Evolutionary conservation across 176 grass and related monocot species (phyloP).

Genomic region (Rhynchospora breviuscula): DNA sequence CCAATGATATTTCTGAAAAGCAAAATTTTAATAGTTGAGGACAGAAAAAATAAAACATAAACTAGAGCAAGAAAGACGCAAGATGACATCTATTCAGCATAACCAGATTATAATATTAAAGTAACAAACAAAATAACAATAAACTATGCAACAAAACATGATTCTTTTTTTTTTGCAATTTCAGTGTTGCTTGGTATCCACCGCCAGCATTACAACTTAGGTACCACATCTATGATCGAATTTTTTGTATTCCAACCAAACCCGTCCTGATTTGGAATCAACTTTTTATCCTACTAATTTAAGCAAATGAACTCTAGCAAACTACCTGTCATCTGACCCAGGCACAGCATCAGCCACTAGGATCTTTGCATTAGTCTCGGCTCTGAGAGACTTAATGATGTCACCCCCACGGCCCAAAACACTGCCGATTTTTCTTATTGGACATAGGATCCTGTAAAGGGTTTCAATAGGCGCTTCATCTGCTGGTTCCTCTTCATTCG

Average conservation of each 20-base stretch:
- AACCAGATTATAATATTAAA: not conserved
- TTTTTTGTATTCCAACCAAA: not conserved
- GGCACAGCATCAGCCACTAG: conserved; percentile 89
- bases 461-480: conserved; percentile 70
- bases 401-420: conserved; percentile 86
- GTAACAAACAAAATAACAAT: not conserved
- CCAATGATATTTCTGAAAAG: not conserved
- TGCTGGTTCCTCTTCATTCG: conserved; percentile 36
- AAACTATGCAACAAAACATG: conserved; percentile 1
- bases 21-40: not conserved
- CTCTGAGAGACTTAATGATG: conserved; percentile 77
- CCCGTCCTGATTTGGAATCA: not conserved
- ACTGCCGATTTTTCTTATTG: conserved; percentile 82
- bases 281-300: not conserved
- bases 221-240: not conserved
- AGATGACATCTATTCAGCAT: not conserved
- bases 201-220: not conserved
- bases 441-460: conserved; percentile 82
- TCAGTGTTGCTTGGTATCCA: not conserved
- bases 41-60: not conserved
- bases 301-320: not conserved
- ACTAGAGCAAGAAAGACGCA: not conserved
- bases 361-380: conserved; percentile 94
- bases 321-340: conserved; percentile 73
- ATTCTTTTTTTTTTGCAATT: not conserved